Evolutionary conservation across 176 grass and related monocot genomes (phyloP).

Genomic region (Phyllostachys edulis): DNA sequence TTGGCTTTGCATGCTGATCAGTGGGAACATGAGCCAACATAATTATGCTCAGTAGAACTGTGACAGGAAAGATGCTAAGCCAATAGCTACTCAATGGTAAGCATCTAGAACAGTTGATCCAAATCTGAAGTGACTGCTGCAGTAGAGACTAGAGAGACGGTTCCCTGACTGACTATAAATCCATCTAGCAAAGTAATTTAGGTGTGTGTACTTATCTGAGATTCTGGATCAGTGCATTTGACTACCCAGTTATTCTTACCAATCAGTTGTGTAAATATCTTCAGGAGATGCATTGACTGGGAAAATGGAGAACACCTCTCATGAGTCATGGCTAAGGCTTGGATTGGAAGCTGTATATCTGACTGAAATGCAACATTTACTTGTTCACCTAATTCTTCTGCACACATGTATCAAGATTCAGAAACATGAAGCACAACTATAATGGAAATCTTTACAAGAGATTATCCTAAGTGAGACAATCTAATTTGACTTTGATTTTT

Average conservation of each 20-base stretch:
- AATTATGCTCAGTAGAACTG: slow-evolving; percentile 13
- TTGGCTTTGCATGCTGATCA: slow-evolving; percentile 19
- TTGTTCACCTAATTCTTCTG: background rate
- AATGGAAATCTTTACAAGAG: background rate
- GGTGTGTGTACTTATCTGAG: too few relatives aligned
- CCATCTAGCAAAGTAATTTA: background rate
- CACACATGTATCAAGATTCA: background rate
- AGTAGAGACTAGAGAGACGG: background rate
- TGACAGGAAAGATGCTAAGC: slow-evolving; percentile 17
- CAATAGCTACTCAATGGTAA: background rate
- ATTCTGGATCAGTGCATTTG: background rate
- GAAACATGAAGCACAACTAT: background rate
- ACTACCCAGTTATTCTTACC: background rate
- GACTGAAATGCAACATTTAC: background rate
- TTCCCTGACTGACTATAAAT: background rate
- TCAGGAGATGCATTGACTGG: background rate
- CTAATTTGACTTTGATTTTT: background rate
- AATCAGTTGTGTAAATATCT: background rate
- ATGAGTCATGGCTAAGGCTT: too few relatives aligned
- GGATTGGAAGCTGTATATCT: background rate
- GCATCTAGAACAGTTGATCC: slow-evolving; percentile 26
- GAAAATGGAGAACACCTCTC: background rate
- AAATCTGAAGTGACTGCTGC: slow-evolving; percentile 13
- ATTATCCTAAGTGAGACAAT: background rate
- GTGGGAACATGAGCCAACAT: slow-evolving; percentile 9